Conservation (phyloP, 139 green algal genomes). For the Raphidocelis subcapitata region DNA sequence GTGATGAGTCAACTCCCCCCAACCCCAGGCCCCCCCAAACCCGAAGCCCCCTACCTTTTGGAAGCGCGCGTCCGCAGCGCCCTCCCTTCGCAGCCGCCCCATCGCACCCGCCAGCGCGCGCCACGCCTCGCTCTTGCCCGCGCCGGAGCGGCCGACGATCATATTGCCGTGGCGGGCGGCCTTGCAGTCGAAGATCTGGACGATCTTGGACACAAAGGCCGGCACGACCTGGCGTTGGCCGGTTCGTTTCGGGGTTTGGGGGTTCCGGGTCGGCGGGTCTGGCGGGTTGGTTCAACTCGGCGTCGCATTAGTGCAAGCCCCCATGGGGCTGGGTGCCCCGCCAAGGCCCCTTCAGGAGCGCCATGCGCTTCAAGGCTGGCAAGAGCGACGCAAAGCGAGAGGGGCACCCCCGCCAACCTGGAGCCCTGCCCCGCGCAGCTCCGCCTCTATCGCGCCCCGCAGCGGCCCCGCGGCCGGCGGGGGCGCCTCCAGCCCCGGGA, state of each 20-base stretch:
- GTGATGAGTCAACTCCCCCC: no score
- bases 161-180: constrained; percentile 90
- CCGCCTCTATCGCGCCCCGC: constrained; percentile 58
- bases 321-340: no score
- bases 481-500: constrained; percentile 86
- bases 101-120: constrained; percentile 69
- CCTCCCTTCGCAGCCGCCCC: constrained; percentile 60
- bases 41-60: constrained; percentile 38
- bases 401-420: constrained; percentile 55
- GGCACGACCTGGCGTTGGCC: constrained; percentile 42
- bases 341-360: no score
- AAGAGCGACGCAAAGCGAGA: no score
- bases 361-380: no score
- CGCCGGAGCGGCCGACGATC: constrained; percentile 85
- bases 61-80: constrained; percentile 63
- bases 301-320: no score
- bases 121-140: constrained; percentile 82
- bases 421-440: constrained; percentile 67
- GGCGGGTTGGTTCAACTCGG: no score
- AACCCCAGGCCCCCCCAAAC: no score
- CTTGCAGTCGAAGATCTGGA: constrained; percentile 93
- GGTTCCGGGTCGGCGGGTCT: no score
- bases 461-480: constrained; percentile 57
- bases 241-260: no score
- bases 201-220: constrained; percentile 85